phyloP scores from a whole-genome alignment of 352 stramenopile genomes.

The Aphanomyces invadans region DNA sequence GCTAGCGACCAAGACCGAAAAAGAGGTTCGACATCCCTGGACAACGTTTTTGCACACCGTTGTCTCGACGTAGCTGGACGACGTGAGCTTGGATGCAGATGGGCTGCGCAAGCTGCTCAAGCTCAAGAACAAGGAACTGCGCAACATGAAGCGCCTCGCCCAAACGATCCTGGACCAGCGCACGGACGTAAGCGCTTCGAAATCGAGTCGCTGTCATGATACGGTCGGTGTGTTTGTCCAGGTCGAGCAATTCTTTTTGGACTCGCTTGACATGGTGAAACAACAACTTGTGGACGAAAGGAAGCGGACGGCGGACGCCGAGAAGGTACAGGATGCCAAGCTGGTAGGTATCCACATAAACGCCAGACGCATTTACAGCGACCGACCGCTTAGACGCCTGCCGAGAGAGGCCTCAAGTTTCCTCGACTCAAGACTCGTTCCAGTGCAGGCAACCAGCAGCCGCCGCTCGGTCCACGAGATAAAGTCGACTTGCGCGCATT shows the following conservation, averaged over 20 bases:
- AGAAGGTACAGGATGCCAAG: constrained; percentile 38
- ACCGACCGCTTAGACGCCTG: constrained; percentile 1
- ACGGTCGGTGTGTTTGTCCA: constrained; percentile 7
- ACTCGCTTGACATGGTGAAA: constrained; percentile 86
- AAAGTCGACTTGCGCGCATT: constrained; percentile 86
- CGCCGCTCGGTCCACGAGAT: constrained; percentile 32
- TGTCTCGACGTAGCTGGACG: constrained; percentile 42
- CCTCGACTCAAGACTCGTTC: constrained; percentile 9
- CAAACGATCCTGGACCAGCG: constrained; percentile 88
- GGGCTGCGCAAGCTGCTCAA: constrained; percentile 77
- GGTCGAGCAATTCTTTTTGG: constrained; percentile 88
- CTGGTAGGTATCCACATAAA: constrained; percentile 29
- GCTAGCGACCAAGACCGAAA: constrained; percentile 37
- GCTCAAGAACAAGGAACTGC: constrained; percentile 91
- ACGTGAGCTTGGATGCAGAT: constrained; percentile 78
- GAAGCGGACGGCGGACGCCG: constrained; percentile 24
- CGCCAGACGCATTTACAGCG: background rate
- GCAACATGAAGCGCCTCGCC: constrained; percentile 78
- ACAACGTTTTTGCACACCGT: background rate
- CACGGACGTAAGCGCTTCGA: constrained; percentile 71
- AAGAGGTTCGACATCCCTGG: constrained; percentile 28
- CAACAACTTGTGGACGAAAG: constrained; percentile 51
- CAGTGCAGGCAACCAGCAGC: background rate
- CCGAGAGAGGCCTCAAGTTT: constrained; percentile 25
- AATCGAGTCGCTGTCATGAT: too few species aligned